These are phyloP conservation scores for Astragalus membranaceus DNA, from an alignment of 306 rosid species.

Conservation along the genomic window DNA sequence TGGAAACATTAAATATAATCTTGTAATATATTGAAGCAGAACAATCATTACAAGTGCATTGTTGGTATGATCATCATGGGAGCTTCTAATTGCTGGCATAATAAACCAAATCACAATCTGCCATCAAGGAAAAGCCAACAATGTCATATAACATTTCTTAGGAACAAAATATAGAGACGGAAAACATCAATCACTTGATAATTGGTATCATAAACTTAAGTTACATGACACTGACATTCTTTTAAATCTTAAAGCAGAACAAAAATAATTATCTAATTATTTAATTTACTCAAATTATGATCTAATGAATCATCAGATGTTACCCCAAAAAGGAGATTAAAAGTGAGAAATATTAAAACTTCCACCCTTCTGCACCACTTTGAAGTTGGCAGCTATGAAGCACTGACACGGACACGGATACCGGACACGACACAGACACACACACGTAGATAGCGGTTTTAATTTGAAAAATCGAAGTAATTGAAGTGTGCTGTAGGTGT, in stretches of 20 bases:
- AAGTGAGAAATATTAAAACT: too few relatives aligned
- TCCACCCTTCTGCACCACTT: too few relatives aligned
- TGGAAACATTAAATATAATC: slow-evolving; percentile 82
- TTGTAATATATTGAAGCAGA: slow-evolving; percentile 73
- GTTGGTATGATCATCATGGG: slow-evolving; percentile 68
- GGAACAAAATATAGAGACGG: neutral
- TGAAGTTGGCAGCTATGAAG: too few relatives aligned
- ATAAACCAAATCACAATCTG: slow-evolving; percentile 92
- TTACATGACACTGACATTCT: neutral
- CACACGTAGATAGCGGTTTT: too few relatives aligned
- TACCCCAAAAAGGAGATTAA: too few relatives aligned
- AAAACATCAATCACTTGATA: neutral
- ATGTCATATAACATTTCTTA: slow-evolving; percentile 13
- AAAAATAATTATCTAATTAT: too few relatives aligned
- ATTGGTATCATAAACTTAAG: neutral
- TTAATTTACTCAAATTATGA: too few relatives aligned
- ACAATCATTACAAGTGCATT: slow-evolving; percentile 72
- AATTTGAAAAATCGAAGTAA: too few relatives aligned
- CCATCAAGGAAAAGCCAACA: slow-evolving; percentile 15
- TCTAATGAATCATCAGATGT: too few relatives aligned
- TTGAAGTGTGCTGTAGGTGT: too few relatives aligned
- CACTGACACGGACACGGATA: too few relatives aligned
- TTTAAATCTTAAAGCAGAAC: neutral
- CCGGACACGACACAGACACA: too few relatives aligned
- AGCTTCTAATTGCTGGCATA: slow-evolving; percentile 73